These are phyloP conservation scores for Lactifluus hygrophoroides DNA, from an alignment of 768 basidiomycete genomes.

Conservation along the genomic window DNA sequence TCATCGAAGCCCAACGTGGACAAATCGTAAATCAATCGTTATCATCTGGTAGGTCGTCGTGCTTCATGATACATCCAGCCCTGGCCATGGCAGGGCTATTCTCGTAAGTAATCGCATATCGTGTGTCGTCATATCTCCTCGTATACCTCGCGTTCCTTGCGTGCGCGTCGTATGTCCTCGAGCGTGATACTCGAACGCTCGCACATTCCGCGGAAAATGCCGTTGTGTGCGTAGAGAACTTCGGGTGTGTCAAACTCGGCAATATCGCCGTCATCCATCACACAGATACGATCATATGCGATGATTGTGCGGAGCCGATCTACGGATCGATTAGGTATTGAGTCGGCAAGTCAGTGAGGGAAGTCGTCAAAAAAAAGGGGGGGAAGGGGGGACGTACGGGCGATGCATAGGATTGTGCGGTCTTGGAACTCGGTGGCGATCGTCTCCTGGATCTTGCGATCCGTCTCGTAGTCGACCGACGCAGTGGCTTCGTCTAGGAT, in stretches of 20 bases:
- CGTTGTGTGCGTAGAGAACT: constrained; percentile 47
- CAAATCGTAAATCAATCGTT: neutral
- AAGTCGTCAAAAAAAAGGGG: neutral
- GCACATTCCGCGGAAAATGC: constrained; percentile 84
- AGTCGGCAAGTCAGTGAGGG: no score
- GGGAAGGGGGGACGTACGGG: constrained; percentile 44
- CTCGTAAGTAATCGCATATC: neutral
- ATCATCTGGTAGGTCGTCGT: neutral
- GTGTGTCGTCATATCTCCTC: neutral
- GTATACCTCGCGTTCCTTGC: constrained; percentile 20
- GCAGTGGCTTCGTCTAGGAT: constrained; percentile 90
- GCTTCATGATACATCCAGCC: neutral
- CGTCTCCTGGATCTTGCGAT: constrained; percentile 85
- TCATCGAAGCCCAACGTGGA: neutral
- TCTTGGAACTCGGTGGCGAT: constrained; percentile 78
- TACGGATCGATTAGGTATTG: no score
- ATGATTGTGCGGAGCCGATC: constrained; percentile 86
- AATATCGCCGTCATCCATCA: constrained; percentile 73
- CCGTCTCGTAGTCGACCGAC: constrained; percentile 86
- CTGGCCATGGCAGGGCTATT: neutral
- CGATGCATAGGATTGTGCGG: constrained; percentile 81
- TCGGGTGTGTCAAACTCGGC: constrained; percentile 81
- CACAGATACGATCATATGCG: constrained; percentile 81
- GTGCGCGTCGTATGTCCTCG: constrained; percentile 51
- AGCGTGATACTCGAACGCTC: constrained; percentile 68